phyloP scores from a whole-genome alignment of 768 basidiomycete genomes.

The Cantharellus anzutake region DNA sequence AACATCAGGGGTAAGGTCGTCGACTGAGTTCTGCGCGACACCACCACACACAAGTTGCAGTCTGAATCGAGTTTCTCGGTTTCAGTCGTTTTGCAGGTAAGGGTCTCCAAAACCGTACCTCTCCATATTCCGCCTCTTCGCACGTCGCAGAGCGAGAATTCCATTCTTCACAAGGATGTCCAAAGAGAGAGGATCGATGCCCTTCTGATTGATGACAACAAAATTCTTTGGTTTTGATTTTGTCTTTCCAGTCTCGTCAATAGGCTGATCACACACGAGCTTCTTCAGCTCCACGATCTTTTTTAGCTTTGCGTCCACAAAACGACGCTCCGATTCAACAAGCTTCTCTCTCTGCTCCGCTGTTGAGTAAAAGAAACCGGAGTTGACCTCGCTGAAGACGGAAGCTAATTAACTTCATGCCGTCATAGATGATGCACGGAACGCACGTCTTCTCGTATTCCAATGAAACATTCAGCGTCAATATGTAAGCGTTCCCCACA shows the following conservation, averaged over 20 bases:
- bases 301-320: constrained; percentile 83
- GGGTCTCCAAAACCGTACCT: constrained; percentile 29
- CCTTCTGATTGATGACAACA: constrained; percentile 96
- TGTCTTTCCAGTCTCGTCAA: constrained; percentile 57
- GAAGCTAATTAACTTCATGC: constrained; percentile 7
- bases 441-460: constrained; percentile 99
- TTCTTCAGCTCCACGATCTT: constrained; percentile 97
- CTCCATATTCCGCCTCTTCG: constrained; percentile 98
- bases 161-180: constrained; percentile 95
- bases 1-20: constrained; percentile 77
- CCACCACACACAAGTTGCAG: constrained; percentile 91
- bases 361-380: constrained; percentile 97
- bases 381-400: constrained; percentile 79
- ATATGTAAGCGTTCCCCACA: constrained; percentile 85
- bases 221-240: constrained; percentile 44
- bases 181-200: constrained; percentile 91
- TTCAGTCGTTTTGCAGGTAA: neutral
- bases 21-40: constrained; percentile 91
- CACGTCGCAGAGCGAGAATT: constrained; percentile 82
- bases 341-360: constrained; percentile 97
- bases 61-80: constrained; percentile 21
- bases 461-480: constrained; percentile 91
- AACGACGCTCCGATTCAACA: constrained; percentile 88
- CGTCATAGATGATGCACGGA: neutral
- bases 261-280: constrained; percentile 82